phyloP scores from a whole-genome alignment of 192 early-diverging fungal species.

The Coemansia sp. region DNA sequence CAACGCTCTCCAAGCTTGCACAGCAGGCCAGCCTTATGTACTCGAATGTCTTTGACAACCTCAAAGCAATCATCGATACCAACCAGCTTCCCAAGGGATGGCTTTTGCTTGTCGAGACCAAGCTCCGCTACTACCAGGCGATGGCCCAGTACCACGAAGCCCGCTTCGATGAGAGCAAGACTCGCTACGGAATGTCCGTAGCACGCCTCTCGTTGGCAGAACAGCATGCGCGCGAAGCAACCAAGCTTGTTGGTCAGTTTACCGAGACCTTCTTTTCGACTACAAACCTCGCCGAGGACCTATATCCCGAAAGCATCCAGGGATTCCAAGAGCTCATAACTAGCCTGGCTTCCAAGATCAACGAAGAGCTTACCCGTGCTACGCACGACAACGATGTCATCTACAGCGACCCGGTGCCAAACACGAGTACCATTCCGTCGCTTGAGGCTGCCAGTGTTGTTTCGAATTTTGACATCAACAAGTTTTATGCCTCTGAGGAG shows the following conservation, averaged over 20 bases:
- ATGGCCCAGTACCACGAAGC: constrained; percentile 86
- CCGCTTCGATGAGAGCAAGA: constrained; percentile 70
- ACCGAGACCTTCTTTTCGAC: constrained; percentile 68
- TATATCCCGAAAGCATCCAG: constrained; percentile 65
- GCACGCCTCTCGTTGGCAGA: constrained; percentile 78
- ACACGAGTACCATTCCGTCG: constrained; percentile 71
- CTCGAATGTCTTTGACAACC: constrained; percentile 68
- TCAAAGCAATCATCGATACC: constrained; percentile 64
- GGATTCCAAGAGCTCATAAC: constrained; percentile 77
- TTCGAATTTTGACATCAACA: constrained; percentile 77
- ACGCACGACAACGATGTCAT: constrained; percentile 95
- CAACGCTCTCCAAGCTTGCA: constrained; percentile 87
- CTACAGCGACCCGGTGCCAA: constrained; percentile 87
- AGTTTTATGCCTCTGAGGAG: constrained; percentile 70
- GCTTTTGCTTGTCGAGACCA: constrained; percentile 84
- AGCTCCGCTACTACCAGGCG: constrained; percentile 84
- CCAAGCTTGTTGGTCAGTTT: constrained; percentile 61
- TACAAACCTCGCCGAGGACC: constrained; percentile 57
- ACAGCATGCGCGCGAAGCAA: constrained; percentile 79
- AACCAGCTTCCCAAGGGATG: constrained; percentile 79
- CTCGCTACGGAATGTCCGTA: constrained; percentile 84
- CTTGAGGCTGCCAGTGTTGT: constrained; percentile 62
- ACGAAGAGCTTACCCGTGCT: constrained; percentile 68
- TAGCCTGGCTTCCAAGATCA: constrained; percentile 61
- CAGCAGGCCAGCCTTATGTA: constrained; percentile 79